Conservation (phyloP, 2,329 filamentous ascomycete species). For the Penicillium sp. region DNA sequence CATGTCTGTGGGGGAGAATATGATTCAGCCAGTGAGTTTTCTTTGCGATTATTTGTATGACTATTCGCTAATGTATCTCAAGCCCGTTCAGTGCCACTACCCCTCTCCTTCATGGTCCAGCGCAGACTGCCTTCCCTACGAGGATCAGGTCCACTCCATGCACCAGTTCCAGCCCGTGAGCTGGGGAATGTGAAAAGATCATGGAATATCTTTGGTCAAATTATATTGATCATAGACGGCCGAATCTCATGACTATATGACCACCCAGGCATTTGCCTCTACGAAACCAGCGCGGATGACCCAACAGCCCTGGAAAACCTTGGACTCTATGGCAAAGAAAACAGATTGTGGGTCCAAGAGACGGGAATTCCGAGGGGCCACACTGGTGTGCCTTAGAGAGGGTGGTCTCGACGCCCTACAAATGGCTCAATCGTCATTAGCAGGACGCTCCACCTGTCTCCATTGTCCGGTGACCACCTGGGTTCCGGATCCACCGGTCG, state of each 20-base stretch:
- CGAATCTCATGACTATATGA: background rate
- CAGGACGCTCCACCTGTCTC: background rate
- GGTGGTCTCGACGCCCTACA: background rate
- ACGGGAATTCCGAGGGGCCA: background rate
- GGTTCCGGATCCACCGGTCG: background rate
- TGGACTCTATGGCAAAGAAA: background rate
- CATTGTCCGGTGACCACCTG: background rate
- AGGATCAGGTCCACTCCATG: constrained; percentile 23
- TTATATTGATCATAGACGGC: background rate
- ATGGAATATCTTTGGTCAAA: background rate
- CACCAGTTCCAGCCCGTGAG: constrained; percentile 19
- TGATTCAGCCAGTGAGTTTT: constrained; percentile 38
- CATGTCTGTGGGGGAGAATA: constrained; percentile 33
- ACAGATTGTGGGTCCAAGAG: background rate
- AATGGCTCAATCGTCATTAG: background rate
- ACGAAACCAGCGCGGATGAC: background rate
- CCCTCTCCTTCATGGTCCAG: constrained; percentile 25
- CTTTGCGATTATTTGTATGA: constrained; percentile 34
- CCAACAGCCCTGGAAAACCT: background rate
- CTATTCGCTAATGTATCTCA: constrained; percentile 21
- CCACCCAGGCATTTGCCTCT: background rate
- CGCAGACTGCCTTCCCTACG: constrained; percentile 24
- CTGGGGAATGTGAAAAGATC: constrained; percentile 13
- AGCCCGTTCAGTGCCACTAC: constrained; percentile 24
- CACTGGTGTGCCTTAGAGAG: background rate